Base-by-base conservation (phyloP, 495 filamentous ascomycete species). In the Trichoderma reesei region DNA sequence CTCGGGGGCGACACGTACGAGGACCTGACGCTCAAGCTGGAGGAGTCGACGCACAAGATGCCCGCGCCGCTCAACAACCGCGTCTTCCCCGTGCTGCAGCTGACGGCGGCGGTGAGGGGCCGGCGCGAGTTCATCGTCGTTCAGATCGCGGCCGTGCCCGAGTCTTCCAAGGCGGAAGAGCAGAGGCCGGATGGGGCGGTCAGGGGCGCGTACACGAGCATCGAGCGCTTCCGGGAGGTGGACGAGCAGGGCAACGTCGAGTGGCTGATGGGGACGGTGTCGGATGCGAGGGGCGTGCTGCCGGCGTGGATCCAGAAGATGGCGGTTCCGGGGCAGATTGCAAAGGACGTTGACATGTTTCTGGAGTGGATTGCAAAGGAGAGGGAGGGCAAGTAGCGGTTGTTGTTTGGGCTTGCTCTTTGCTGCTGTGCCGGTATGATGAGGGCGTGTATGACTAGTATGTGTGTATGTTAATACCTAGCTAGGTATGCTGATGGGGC, bases 241-340 rank as follows among this genome's bases (percentile, higher is more conserved):
- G 67, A 56, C 1, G 67, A 60, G 2, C 26, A 62, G 6, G 73
- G 67, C 26, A 70, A 77, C 38, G 76, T 88, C 38, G 78, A 83
- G 65, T 91, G 87, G 87, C 78, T 84, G 6, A 88, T 90, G 82
- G 83, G 83, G 3, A 90, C 87, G 54, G 82, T 84, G n/a, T 86
- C 86, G 54, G 82, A 91, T 70, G 86, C 88, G 0, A 78, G 78
- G 18, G 88, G 88, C 9, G 76, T 78, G 34, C 78, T 92, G 62
- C 89, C 89, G 7, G 73, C 79, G 70, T 88, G 81, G 82, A 73
- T 89, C 67, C 87, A 90, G 78, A 82, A 86, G 66, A 71, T 83
- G 60, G 86, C 83, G 14, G 81, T 90, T 36, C 84, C 86, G 2
- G 79, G 78, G 11, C 81, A 83, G 44, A 82, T 92, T 63, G 83